phyloP scores from a whole-genome alignment of 768 basidiomycete genomes.

The Tylopilus felleus region DNA sequence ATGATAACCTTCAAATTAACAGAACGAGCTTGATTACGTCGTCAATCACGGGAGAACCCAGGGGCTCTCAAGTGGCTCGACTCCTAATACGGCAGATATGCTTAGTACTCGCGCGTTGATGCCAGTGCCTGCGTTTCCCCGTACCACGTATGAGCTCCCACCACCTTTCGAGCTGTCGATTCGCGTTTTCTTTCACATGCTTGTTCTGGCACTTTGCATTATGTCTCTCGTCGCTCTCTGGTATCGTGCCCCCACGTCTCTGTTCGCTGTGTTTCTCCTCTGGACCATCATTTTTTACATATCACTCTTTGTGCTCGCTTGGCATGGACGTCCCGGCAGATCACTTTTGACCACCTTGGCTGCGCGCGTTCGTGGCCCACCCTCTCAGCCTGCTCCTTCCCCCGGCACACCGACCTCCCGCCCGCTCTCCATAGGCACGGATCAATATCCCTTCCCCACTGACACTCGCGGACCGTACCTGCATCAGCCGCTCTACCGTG shows the following conservation, averaged over 20 bases:
- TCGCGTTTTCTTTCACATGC: slow-evolving; percentile 53
- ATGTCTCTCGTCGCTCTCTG: slow-evolving; percentile 59
- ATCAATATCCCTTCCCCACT: slow-evolving; percentile 46
- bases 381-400: slow-evolving; percentile 30
- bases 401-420: slow-evolving; percentile 37
- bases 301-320: slow-evolving; percentile 50
- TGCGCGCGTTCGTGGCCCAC: slow-evolving; percentile 39
- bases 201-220: slow-evolving; percentile 56
- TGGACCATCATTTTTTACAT: slow-evolving; percentile 61
- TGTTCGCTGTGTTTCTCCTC: slow-evolving; percentile 62
- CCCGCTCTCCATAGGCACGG: slow-evolving; percentile 39
- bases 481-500: slow-evolving; percentile 61
- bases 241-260: slow-evolving; percentile 48
- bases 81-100: slow-evolving; percentile 52
- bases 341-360: slow-evolving; percentile 55
- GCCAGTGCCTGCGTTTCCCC: slow-evolving; percentile 26
- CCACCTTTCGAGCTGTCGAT: slow-evolving; percentile 36
- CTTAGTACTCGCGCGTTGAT: slow-evolving; percentile 40
- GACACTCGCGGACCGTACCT: slow-evolving; percentile 57
- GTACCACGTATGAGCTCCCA: slow-evolving; percentile 32
- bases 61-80: slow-evolving; percentile 36
- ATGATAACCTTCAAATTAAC: slow-evolving; percentile 15
- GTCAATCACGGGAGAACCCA: slow-evolving; percentile 52
- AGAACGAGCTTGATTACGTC: slow-evolving; percentile 75
- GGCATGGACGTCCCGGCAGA: slow-evolving; percentile 52